Conservation (phyloP, 2,329 filamentous ascomycete genomes). For the Microcera coccophila region DNA sequence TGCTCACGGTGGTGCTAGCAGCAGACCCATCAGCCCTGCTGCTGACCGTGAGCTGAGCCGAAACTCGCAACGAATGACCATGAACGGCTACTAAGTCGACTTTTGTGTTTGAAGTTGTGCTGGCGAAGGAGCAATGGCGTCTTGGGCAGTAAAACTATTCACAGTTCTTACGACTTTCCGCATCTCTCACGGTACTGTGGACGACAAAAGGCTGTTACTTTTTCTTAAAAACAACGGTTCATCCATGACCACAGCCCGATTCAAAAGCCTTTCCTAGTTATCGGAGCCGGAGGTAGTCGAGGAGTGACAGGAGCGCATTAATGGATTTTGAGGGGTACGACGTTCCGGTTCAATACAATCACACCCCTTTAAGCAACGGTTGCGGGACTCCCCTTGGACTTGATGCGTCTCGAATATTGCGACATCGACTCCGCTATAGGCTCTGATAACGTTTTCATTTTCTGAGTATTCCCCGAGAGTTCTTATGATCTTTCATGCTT, state of each 20-base stretch:
- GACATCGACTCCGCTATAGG: constrained; percentile 11
- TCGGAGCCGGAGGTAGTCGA: constrained; percentile 20
- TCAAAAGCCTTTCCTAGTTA: constrained; percentile 16
- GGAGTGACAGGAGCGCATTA: constrained; percentile 14
- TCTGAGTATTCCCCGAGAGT: constrained; percentile 35
- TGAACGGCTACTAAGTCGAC: constrained; percentile 86
- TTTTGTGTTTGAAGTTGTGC: constrained; percentile 28
- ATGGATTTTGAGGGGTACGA: constrained; percentile 7
- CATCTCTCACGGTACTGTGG: constrained; percentile 30
- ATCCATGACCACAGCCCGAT: constrained; percentile 14
- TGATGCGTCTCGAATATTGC: constrained; percentile 8
- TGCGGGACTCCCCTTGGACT: constrained; percentile 4
- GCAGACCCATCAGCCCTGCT: constrained; percentile 86
- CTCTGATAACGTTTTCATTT: constrained; percentile 32
- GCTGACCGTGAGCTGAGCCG: constrained; percentile 95
- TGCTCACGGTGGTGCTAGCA: constrained; percentile 72
- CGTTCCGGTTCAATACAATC: constrained; percentile 6
- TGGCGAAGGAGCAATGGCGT: constrained; percentile 34
- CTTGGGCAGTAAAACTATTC: constrained; percentile 29
- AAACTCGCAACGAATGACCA: constrained; percentile 93
- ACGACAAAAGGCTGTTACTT: constrained; percentile 25
- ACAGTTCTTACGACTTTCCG: constrained; percentile 30
- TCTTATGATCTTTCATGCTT: constrained; percentile 37
- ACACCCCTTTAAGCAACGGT: constrained; percentile 1
- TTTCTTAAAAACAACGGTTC: constrained; percentile 19